A percentile compares a stretch with the other conserved stretches of the same genome.
Evolutionary conservation across 2,329 filamentous ascomycete genomes (phyloP).

Genomic region (Penicillium sclerotiorum): DNA sequence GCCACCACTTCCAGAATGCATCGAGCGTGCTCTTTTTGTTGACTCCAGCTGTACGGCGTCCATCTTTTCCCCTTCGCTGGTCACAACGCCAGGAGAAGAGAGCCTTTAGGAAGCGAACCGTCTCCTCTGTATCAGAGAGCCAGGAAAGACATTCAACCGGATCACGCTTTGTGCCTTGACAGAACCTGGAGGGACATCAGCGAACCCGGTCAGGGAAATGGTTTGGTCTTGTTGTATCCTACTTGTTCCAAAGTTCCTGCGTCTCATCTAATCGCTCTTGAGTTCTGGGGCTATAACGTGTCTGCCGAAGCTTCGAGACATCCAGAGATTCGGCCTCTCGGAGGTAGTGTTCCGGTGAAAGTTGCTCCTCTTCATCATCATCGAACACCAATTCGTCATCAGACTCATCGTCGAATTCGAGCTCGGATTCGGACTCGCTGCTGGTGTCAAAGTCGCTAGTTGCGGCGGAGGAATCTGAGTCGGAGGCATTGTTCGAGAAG

Average conservation of each 20-base stretch:
- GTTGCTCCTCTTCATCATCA: slow-evolving; percentile 17
- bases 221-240: slow-evolving; percentile 2
- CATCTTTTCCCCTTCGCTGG: slow-evolving; percentile 16
- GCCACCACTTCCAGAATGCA: slow-evolving; percentile 28
- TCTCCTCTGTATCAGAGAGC: slow-evolving; percentile 32
- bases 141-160: slow-evolving; percentile 18
- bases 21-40: slow-evolving; percentile 24
- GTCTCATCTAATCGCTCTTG: slow-evolving; percentile 29
- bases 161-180: slow-evolving; percentile 17
- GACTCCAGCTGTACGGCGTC: slow-evolving; percentile 12
- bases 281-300: slow-evolving; percentile 29
- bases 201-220: slow-evolving; percentile 1
- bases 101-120: slow-evolving; percentile 28
- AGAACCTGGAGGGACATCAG: slow-evolving; percentile 26
- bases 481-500: slow-evolving; percentile 21
- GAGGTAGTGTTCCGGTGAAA: slow-evolving; percentile 25
- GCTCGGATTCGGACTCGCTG: slow-evolving; percentile 19
- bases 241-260: slow-evolving; percentile 27
- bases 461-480: slow-evolving; percentile 8
- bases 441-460: slow-evolving; percentile 8
- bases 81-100: slow-evolving; percentile 27
- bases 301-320: slow-evolving; percentile 30
- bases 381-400: slow-evolving; percentile 14
- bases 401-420: slow-evolving; percentile 16
- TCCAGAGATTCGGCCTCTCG: slow-evolving; percentile 27